phyloP scores from a whole-genome alignment of 768 basidiomycete genomes.

The Lanmaoa rubissima region DNA sequence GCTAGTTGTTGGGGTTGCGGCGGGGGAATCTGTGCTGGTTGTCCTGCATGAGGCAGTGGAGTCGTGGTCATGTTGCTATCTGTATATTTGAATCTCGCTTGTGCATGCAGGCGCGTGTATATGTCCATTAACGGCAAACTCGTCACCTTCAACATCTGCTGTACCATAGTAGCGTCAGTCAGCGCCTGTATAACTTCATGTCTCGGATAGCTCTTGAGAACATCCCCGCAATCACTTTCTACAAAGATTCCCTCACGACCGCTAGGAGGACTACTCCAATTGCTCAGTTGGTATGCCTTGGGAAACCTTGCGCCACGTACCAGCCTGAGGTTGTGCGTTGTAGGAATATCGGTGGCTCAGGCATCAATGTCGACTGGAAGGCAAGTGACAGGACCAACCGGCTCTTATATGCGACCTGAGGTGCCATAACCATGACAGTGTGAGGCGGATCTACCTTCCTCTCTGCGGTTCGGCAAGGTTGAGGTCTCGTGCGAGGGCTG shows the following conservation, averaged over 20 bases:
- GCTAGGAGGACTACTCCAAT: constrained; percentile 67
- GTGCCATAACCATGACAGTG: constrained; percentile 49
- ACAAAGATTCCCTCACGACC: constrained; percentile 62
- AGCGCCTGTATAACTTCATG: constrained; percentile 36
- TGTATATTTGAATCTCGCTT: no score
- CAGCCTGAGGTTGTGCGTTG: constrained; percentile 87
- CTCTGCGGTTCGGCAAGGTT: constrained; percentile 79
- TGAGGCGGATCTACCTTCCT: constrained; percentile 83
- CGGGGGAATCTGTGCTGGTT: constrained; percentile 70
- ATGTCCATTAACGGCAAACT: constrained; percentile 8
- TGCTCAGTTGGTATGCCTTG: constrained; percentile 77
- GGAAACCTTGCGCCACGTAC: constrained; percentile 72
- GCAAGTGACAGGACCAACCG: constrained; percentile 38
- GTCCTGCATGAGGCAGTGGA: constrained; percentile 39
- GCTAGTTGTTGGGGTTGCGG: constrained; percentile 87
- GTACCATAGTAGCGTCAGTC: neutral
- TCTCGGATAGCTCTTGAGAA: constrained; percentile 69
- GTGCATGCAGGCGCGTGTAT: constrained; percentile 2
- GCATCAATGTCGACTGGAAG: constrained; percentile 89
- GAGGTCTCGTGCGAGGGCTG: constrained; percentile 92
- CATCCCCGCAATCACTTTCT: constrained; percentile 78
- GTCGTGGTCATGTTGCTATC: neutral
- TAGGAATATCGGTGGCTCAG: constrained; percentile 71
- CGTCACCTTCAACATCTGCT: neutral
- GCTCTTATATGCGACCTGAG: constrained; percentile 8